phyloP scores from a whole-genome alignment of 805 yeast genomes.

The Sungouiella thailandica region DNA sequence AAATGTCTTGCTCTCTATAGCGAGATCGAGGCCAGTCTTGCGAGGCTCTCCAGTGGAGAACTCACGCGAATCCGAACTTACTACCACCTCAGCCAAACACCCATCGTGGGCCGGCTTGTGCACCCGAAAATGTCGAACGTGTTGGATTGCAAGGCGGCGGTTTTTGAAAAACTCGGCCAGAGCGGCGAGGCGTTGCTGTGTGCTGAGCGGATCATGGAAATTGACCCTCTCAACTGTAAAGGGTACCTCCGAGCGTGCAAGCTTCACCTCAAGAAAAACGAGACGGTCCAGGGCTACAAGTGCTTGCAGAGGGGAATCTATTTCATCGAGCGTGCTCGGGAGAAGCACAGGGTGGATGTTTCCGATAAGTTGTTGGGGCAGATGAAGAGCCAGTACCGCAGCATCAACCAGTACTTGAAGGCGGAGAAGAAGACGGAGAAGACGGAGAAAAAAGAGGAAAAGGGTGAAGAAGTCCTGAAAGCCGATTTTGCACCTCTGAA shows the following conservation, averaged over 20 bases:
- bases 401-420: constrained; percentile 21
- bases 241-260: constrained; percentile 45
- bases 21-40: constrained; percentile 18
- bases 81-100: constrained; percentile 20
- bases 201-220: constrained; percentile 25
- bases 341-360: constrained; percentile 23
- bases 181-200: constrained; percentile 31
- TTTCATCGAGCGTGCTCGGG: constrained; percentile 27
- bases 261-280: constrained; percentile 19
- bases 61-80: constrained; percentile 15
- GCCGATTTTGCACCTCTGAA: too few species aligned
- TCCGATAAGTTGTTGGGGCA: constrained; percentile 27
- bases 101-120: constrained; percentile 24
- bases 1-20: constrained; percentile 26
- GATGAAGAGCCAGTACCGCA: constrained; percentile 20
- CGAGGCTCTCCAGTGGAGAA: constrained; percentile 11
- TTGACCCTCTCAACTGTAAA: constrained; percentile 45
- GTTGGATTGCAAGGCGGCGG: constrained; percentile 47
- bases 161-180: constrained; percentile 37
- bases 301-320: constrained; percentile 33
- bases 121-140: constrained; percentile 35
- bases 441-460: background rate
- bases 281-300: constrained; percentile 31
- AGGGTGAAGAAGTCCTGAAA: background rate
- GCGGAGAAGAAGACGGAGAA: constrained; percentile 1